These are phyloP conservation scores for Apiotrichum mycotoxinovorans DNA, from an alignment of 1,284 basidiomycete species.

Conservation along the genomic window DNA sequence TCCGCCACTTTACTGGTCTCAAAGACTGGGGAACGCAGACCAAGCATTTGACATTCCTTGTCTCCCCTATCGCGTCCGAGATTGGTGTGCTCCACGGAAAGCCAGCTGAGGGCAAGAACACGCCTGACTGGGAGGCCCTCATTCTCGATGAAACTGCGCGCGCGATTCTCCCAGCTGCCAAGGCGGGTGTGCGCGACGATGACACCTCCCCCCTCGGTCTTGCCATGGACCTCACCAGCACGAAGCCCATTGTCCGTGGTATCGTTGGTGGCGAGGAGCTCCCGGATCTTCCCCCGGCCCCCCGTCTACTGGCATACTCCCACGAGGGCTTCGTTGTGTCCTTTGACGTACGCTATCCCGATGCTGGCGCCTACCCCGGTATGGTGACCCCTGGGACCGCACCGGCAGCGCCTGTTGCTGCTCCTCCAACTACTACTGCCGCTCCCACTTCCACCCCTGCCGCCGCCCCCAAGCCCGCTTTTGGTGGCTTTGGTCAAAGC, in stretches of 20 bases:
- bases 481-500: constrained; percentile 13
- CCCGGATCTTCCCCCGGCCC: constrained; percentile 51
- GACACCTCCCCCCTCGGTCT: constrained; percentile 54
- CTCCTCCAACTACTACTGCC: constrained; percentile 9
- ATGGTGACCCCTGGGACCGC: constrained; percentile 37
- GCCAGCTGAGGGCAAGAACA: constrained; percentile 23
- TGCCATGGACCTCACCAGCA: constrained; percentile 54
- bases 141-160: constrained; percentile 54
- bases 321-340: constrained; percentile 54
- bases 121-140: constrained; percentile 50
- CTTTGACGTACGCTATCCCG: constrained; percentile 52
- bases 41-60: constrained; percentile 50
- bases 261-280: constrained; percentile 51
- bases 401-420: neutral
- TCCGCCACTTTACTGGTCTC: constrained; percentile 48
- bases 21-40: constrained; percentile 44
- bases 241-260: constrained; percentile 47
- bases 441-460: neutral
- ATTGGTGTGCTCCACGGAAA: constrained; percentile 41
- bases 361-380: constrained; percentile 47
- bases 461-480: constrained; percentile 8
- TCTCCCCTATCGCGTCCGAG: constrained; percentile 51
- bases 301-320: constrained; percentile 53
- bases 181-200: constrained; percentile 44
- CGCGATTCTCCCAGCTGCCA: constrained; percentile 51